Base-by-base conservation (phyloP, 257 asterid genomes). In the Prunella vulgaris region DNA sequence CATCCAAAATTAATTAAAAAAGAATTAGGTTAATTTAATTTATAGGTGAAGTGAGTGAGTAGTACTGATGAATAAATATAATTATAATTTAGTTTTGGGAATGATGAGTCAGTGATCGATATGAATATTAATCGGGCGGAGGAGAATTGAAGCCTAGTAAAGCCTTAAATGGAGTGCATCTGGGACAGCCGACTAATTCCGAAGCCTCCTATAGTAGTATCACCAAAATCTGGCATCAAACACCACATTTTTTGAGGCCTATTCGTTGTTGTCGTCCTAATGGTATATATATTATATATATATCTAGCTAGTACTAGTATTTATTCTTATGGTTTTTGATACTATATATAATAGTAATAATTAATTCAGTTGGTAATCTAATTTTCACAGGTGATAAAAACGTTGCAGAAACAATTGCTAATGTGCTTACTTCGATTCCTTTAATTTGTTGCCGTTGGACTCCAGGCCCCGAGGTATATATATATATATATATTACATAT, bases 361-460 rank as follows among this genome's bases (percentile, higher is more conserved):
- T n/a, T n/a, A 25, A 25, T 25, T 51, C 38, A 33, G 54, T 57
- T 63, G 74, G 49, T 79, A 65, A 27, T 75, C 22, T 35, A n/a
- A n/a, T n/a, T n/a, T n/a, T n/a, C n/a, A n/a, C 74, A 91, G 97
- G 95, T 69, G 97, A 92, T 79, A 82, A 57, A 61, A 83, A 54
- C 76, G 5, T 83, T 66, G 84, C 86, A 24, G 98, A 92, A 79
- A 89, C 87, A 18, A 64, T 92, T 21, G 85, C 63, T 14, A 92
- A 92, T 78, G 95, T 92, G 70, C 87, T 92, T 66, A 92, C 98
- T 46, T 92, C 98, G 52, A 86, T 92, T 75, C 98, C 98, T 52
- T 92, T 92, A 74, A 80, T n/a, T n/a, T n/a, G n/a, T 92, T 72
- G 93, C 83, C 38, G 88, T 92, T 35, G 98, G 98, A 56, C 75